These are phyloP conservation scores for Porphyrellus sp. DNA, from an alignment of 1,284 basidiomycete species.

Conservation along the genomic window DNA sequence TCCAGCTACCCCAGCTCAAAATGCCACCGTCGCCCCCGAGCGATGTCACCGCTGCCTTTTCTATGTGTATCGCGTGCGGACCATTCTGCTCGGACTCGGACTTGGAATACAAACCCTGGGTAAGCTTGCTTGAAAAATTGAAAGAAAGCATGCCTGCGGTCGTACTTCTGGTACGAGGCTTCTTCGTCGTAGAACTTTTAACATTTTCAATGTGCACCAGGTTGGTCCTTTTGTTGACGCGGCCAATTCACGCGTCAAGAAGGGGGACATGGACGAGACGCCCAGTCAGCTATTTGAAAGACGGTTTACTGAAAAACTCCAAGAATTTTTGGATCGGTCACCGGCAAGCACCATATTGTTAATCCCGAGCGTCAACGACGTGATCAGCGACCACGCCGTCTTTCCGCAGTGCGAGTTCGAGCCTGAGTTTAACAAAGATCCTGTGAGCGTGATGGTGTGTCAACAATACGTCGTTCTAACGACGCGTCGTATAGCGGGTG, in stretches of 20 bases:
- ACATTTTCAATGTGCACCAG: slow-evolving; percentile 40
- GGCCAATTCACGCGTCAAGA: slow-evolving; percentile 68
- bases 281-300: slow-evolving; percentile 70
- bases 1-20: slow-evolving; percentile 50
- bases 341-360: slow-evolving; percentile 73
- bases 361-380: slow-evolving; percentile 80
- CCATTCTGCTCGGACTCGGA: slow-evolving; percentile 81
- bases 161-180: slow-evolving; percentile 66
- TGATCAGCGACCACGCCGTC: slow-evolving; percentile 76
- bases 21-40: slow-evolving; percentile 37
- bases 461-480: neutral
- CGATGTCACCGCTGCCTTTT: slow-evolving; percentile 48
- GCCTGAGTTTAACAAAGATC: slow-evolving; percentile 42
- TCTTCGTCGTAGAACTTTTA: neutral
- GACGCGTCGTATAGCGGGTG: slow-evolving; percentile 52
- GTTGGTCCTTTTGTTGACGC: slow-evolving; percentile 88
- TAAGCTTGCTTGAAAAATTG: slow-evolving; percentile 55
- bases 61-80: slow-evolving; percentile 71
- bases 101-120: slow-evolving; percentile 72
- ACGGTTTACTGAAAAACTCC: slow-evolving; percentile 62
- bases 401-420: slow-evolving; percentile 84
- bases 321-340: slow-evolving; percentile 55
- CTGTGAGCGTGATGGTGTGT: slow-evolving; percentile 39
- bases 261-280: slow-evolving; percentile 65
- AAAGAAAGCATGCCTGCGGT: slow-evolving; percentile 68